phyloP scores from a whole-genome alignment of 345 rosid genomes.

The Ceriops decandra region DNA sequence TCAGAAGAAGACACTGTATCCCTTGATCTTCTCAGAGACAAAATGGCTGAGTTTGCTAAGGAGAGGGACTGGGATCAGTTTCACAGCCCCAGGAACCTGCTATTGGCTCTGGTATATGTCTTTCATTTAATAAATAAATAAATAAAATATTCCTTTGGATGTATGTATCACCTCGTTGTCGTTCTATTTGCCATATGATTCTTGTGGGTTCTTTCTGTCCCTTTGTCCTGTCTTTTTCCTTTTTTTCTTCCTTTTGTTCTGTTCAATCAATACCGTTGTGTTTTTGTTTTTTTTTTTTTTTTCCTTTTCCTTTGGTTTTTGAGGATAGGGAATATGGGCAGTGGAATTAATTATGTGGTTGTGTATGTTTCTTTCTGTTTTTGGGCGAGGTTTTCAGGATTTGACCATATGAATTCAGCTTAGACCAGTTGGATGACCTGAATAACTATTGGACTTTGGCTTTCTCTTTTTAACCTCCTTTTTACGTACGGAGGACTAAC shows the following conservation, averaged over 20 bases:
- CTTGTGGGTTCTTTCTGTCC: not conserved
- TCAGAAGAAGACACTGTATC: conserved; percentile 43
- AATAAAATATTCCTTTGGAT: too few relatives aligned
- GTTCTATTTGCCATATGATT: not conserved
- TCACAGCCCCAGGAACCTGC: conserved; percentile 91
- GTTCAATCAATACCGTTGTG: too few relatives aligned
- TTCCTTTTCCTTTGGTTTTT: not conserved
- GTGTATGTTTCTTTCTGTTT: conserved; percentile 1
- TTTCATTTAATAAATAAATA: too few relatives aligned
- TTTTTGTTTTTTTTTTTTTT: not conserved
- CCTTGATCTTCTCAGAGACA: conserved; percentile 57
- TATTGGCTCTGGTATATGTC: conserved; percentile 61
- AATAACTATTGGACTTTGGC: not conserved
- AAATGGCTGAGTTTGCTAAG: conserved; percentile 76
- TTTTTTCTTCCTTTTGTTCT: not conserved
- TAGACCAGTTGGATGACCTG: conserved; percentile 20
- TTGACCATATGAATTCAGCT: conserved; percentile 17
- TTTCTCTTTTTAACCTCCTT: not conserved
- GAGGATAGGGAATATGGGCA: not conserved
- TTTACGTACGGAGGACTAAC: not conserved
- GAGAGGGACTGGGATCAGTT: conserved; percentile 86
- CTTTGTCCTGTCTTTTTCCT: not conserved
- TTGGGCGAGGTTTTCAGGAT: not conserved
- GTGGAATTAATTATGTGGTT: not conserved
- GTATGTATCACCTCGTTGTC: not conserved